Evolutionary conservation across 331 rosid genomes (phyloP).

Genomic region (Malus hybrid): DNA sequence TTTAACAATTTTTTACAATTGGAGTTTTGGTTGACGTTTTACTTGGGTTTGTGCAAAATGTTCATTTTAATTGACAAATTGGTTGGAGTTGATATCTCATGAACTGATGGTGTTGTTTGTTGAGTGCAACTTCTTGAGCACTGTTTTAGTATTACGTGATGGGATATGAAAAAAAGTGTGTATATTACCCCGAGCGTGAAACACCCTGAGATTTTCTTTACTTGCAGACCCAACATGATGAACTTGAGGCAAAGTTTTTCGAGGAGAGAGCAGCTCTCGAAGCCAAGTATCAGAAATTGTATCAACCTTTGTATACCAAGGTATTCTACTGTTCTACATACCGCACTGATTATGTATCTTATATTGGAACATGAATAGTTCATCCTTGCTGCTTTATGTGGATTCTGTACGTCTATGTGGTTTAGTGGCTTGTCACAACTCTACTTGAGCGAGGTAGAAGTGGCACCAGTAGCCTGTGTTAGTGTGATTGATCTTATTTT

Average conservation of each 20-base stretch:
- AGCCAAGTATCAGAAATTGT: constrained; percentile 71
- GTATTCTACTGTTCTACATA: constrained; percentile 17
- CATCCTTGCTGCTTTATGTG: too few species aligned
- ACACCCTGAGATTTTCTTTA: not conserved
- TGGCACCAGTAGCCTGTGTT: not conserved
- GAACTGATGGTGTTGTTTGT: not conserved
- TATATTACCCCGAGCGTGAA: not conserved
- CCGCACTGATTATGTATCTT: too few species aligned
- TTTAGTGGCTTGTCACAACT: not conserved
- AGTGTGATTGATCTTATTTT: not conserved
- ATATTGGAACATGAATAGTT: too few species aligned
- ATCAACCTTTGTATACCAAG: constrained; percentile 63
- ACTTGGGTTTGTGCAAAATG: not conserved
- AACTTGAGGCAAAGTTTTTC: constrained; percentile 58
- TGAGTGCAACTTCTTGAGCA: not conserved
- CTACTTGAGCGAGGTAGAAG: not conserved
- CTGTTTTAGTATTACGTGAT: not conserved
- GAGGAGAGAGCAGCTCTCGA: constrained; percentile 86
- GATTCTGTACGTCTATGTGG: not conserved
- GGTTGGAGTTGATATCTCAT: not conserved
- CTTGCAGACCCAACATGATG: constrained; percentile 64
- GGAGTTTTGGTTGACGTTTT: not conserved
- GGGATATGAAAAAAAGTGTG: not conserved
- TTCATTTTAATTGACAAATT: too few species aligned
- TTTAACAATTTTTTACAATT: not conserved